Evolutionary conservation across 1,284 basidiomycete genomes (phyloP).

Genomic region (Veloboletus limbatus): DNA sequence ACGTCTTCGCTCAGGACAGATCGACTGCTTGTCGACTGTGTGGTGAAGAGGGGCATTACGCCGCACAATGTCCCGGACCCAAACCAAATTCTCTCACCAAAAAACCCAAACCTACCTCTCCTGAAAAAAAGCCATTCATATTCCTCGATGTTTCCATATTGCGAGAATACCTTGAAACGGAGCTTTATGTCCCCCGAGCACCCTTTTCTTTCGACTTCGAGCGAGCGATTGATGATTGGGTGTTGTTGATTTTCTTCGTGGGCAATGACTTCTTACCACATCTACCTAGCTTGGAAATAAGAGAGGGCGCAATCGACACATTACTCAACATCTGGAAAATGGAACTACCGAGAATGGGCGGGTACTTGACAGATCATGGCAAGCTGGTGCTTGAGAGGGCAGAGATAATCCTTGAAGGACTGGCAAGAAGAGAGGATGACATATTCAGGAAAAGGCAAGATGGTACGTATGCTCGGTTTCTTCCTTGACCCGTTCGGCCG

Average conservation of each 20-base stretch:
- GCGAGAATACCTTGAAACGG: constrained; percentile 96
- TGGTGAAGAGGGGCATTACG: constrained; percentile 92
- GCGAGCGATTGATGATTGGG: constrained; percentile 99
- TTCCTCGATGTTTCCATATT: constrained; percentile 96
- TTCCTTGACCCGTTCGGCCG: constrained; percentile 4
- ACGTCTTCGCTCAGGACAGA: constrained; percentile 89
- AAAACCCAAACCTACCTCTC: constrained; percentile 59
- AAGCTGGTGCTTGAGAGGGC: constrained; percentile 83
- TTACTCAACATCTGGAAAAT: constrained; percentile 94
- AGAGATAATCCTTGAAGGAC: constrained; percentile 93
- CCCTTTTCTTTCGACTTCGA: constrained; percentile 95
- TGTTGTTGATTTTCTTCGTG: constrained; percentile 99
- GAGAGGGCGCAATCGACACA: constrained; percentile 98
- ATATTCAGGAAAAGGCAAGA: constrained; percentile 93
- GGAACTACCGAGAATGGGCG: constrained; percentile 92
- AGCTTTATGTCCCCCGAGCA: constrained; percentile 78
- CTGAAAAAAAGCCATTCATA: constrained; percentile 96
- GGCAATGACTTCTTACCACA: constrained; percentile 99
- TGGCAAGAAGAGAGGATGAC: constrained; percentile 91
- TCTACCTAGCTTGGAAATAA: constrained; percentile 95
- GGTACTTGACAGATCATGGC: constrained; percentile 95
- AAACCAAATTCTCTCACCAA: constrained; percentile 65
- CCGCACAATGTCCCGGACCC: constrained; percentile 85
- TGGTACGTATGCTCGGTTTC: constrained; percentile 53
- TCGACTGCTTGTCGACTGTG: constrained; percentile 86